phyloP scores from a whole-genome alignment of 352 stramenopile genomes.

The Phytophthora agathidicida region DNA sequence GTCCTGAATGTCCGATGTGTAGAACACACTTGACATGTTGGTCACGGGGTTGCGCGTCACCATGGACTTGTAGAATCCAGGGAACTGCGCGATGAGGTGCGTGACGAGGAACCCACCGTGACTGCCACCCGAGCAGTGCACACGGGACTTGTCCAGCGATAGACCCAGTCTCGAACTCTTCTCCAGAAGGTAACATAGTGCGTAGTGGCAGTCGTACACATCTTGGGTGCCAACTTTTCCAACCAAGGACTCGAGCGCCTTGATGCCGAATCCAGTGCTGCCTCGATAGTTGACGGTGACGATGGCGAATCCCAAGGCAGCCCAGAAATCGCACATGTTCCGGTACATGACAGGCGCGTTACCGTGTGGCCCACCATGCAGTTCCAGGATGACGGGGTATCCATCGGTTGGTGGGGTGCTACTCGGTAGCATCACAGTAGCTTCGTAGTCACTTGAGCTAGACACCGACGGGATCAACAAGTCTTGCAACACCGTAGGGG shows the following conservation, averaged over 20 bases:
- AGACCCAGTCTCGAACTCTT: slow-evolving; percentile 48
- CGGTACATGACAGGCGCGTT: slow-evolving; percentile 89
- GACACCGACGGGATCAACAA: slow-evolving; percentile 56
- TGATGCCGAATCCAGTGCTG: slow-evolving; percentile 93
- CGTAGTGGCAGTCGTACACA: slow-evolving; percentile 93
- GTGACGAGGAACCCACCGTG: slow-evolving; percentile 95
- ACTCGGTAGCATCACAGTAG: slow-evolving; percentile 73
- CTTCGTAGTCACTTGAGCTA: slow-evolving; percentile 73
- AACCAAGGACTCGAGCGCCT: slow-evolving; percentile 89
- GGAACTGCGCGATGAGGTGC: slow-evolving; percentile 94
- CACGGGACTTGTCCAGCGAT: slow-evolving; percentile 68
- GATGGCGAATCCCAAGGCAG: slow-evolving; percentile 89
- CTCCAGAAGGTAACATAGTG: slow-evolving; percentile 73
- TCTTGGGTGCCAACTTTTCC: slow-evolving; percentile 92
- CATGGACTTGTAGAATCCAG: slow-evolving; percentile 93
- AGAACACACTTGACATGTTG: slow-evolving; percentile 95
- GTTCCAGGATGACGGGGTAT: slow-evolving; percentile 81
- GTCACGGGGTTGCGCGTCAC: slow-evolving; percentile 92
- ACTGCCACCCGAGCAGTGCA: slow-evolving; percentile 94
- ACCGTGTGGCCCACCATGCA: slow-evolving; percentile 94
- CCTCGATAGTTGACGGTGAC: slow-evolving; percentile 96
- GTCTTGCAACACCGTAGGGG: slow-evolving; percentile 39
- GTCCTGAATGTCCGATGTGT: slow-evolving; percentile 96
- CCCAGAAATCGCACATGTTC: slow-evolving; percentile 90
- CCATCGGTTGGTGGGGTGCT: slow-evolving; percentile 35